A percentile compares a stretch with the other conserved stretches of the same genome.
These are phyloP conservation scores for Boletus rubropictus DNA, from an alignment of 768 basidiomycete species.

Conservation along the genomic window DNA sequence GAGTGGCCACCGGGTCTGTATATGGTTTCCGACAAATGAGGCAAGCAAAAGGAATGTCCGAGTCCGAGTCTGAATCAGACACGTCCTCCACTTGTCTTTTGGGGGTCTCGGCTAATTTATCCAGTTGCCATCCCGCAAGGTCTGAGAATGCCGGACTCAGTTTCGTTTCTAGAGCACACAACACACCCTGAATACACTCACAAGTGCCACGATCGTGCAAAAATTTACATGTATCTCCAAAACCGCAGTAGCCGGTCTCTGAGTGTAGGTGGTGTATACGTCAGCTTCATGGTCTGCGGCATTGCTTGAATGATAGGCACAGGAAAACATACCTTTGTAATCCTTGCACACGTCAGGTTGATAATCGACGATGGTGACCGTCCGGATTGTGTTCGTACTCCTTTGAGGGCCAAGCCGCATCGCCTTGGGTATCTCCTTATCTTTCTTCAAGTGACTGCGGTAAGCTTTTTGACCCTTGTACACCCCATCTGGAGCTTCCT, in stretches of 20 bases:
- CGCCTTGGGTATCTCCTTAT: conserved; percentile 77
- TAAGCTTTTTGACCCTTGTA: conserved; percentile 86
- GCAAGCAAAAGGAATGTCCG: conserved; percentile 97
- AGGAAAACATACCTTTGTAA: conserved; percentile 77
- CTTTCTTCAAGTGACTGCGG: conserved; percentile 73
- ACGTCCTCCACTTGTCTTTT: conserved; percentile 50
- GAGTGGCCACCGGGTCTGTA: conserved; percentile 91
- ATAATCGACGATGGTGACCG: conserved; percentile 94
- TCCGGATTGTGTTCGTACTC: conserved; percentile 75
- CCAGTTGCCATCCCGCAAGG: conserved; percentile 97
- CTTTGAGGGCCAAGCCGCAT: conserved; percentile 83
- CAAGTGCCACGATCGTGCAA: conserved; percentile 96
- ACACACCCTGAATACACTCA: conserved; percentile 36
- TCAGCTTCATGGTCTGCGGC: conserved; percentile 20
- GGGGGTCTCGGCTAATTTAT: conserved; percentile 82
- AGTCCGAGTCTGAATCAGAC: conserved; percentile 67
- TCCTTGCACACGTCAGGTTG: conserved; percentile 99
- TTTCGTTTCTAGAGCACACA: neutral
- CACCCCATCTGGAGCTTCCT: conserved; percentile 65
- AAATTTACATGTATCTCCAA: conserved; percentile 99
- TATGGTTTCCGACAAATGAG: conserved; percentile 93
- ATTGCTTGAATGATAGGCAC: neutral
- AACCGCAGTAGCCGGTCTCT: conserved; percentile 99
- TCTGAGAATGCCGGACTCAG: conserved; percentile 42
- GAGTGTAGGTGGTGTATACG: neutral